phyloP scores from a whole-genome alignment of 495 filamentous ascomycete species.

The Penicillium egyptiacum region DNA sequence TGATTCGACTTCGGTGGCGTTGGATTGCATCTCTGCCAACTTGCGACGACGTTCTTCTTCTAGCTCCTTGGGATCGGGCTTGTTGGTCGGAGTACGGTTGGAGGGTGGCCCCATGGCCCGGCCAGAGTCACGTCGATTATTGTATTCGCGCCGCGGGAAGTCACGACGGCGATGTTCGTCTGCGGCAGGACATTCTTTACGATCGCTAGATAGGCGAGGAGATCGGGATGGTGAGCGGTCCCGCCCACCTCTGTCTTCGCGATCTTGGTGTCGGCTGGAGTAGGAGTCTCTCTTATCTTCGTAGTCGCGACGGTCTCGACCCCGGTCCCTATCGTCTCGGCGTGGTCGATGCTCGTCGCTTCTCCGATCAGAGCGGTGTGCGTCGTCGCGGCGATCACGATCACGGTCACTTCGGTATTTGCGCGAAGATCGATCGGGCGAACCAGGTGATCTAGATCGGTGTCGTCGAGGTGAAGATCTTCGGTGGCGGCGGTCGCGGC shows the following conservation, averaged over 20 bases:
- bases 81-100: constrained; percentile 14
- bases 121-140: constrained; percentile 21
- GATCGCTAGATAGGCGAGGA: constrained; percentile 12
- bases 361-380: constrained; percentile 26
- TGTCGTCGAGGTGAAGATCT: constrained; percentile 31
- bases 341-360: constrained; percentile 19
- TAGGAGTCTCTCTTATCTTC: constrained; percentile 20
- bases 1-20: constrained; percentile 74
- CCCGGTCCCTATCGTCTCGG: constrained; percentile 28
- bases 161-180: constrained; percentile 20
- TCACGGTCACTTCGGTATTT: constrained; percentile 36
- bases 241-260: constrained; percentile 32
- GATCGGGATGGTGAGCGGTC: constrained; percentile 17
- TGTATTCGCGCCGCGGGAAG: constrained; percentile 18
- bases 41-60: constrained; percentile 54
- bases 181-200: constrained; percentile 10
- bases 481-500: constrained; percentile 28
- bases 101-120: constrained; percentile 23
- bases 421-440: constrained; percentile 27
- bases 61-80: constrained; percentile 24
- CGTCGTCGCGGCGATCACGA: constrained; percentile 18
- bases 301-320: constrained; percentile 19
- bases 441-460: constrained; percentile 39
- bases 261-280: constrained; percentile 28
- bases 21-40: constrained; percentile 84